These are phyloP conservation scores for Calycina marina DNA, from an alignment of 2,329 filamentous ascomycete species.

Conservation along the genomic window DNA sequence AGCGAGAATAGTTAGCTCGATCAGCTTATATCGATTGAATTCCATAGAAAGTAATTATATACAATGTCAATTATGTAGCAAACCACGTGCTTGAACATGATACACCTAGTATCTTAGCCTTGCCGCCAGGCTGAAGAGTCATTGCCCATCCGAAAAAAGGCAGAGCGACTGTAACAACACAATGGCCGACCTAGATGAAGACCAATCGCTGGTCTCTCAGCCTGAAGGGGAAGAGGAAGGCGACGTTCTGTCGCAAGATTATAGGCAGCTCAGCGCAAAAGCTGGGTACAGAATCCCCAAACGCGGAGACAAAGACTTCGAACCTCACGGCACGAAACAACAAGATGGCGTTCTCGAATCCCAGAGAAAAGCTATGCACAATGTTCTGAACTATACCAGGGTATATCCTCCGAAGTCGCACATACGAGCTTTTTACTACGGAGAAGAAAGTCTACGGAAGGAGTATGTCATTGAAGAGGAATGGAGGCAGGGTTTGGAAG, in stretches of 20 bases:
- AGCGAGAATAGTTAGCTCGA: too few relatives aligned
- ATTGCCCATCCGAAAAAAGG: too few relatives aligned
- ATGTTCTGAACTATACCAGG: conserved; percentile 65
- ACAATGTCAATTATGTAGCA: too few relatives aligned
- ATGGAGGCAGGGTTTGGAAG: conserved; percentile 49
- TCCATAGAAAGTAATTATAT: too few relatives aligned
- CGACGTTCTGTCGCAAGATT: conserved; percentile 77
- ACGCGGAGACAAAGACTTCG: conserved; percentile 94
- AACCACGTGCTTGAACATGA: too few relatives aligned
- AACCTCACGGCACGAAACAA: conserved; percentile 73
- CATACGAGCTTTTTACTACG: conserved; percentile 60
- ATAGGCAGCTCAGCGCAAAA: conserved; percentile 52
- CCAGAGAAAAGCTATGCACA: conserved; percentile 77
- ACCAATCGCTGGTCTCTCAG: conserved; percentile 16
- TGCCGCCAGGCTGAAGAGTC: too few relatives aligned
- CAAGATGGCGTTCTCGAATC: conserved; percentile 68
- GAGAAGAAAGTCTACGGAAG: conserved; percentile 27
- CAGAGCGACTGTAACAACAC: background rate
- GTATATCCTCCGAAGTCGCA: conserved; percentile 55
- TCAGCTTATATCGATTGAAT: too few relatives aligned
- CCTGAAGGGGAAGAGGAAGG: conserved; percentile 43
- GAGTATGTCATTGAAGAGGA: conserved; percentile 46
- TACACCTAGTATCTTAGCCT: too few relatives aligned
- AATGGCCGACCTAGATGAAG: conserved; percentile 22
- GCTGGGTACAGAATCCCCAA: conserved; percentile 52